Base-by-base conservation (phyloP, 176 grass and related monocot genomes). In the Secale cereale region DNA sequence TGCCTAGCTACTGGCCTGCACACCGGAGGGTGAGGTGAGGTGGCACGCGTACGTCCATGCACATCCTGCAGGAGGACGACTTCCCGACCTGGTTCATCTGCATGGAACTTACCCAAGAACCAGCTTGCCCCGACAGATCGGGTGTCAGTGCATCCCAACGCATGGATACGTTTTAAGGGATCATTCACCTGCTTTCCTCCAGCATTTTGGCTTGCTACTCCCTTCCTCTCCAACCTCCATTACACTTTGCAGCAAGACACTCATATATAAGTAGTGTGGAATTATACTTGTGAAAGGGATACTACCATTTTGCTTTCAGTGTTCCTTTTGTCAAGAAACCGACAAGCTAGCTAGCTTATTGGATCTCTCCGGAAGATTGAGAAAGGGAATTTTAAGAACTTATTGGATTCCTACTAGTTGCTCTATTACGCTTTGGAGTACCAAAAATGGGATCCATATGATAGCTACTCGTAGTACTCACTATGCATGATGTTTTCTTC, bases 61-160 rank as follows among this genome's bases (percentile, higher is more conserved):
- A 25, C n/a, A 6, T 20, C n/a, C 26, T 82, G 88, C 17, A 90
- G 5, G 57, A 0, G 57, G 84, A 46, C 80, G 45, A 17, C 5
- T 46, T 26, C 45, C 43, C 27, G 84, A 16, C 66, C 59, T 86
- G 66, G 80, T 86, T 90, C 88, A 81, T 32, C 37, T 59, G 8
- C 17, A 3, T 69, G 27, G 35, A 5, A 22, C 63, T 54, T 9
- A 12, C 30, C 35, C 35, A 11, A 59, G 37, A 40, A 10, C 37
- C 9, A 40, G 37, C 37, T 40, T 40, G 37, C 46, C 33, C 27
- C 79, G 28, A 79, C 4, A 36, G 79, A 73, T 77, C 33, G 76
- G 39, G 35, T 46, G 59, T 59, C 82, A 81, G 50, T 59, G 82
- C 78, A 29, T 40, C 29, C 62, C 61, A 72, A 50, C 81, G 52